Evolutionary conservation across 192 early-diverging fungal species (phyloP).

Genomic region (Coemansia javaensis): DNA sequence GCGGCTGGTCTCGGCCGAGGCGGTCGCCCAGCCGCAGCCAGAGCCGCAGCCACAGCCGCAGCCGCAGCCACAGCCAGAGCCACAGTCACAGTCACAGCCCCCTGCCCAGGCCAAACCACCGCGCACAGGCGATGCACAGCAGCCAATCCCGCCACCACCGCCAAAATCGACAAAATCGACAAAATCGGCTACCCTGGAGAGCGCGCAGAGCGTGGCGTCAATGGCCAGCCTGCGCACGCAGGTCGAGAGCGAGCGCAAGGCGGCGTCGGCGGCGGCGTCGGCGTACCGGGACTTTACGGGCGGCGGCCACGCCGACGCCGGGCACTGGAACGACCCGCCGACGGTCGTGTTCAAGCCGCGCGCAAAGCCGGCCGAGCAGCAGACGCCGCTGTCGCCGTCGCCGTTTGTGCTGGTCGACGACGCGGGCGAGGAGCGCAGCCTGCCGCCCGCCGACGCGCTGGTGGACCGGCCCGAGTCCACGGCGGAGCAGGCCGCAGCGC

Average conservation of each 20-base stretch:
- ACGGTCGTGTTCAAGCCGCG: constrained; percentile 31
- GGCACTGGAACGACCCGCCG: constrained; percentile 55
- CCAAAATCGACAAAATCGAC: constrained; percentile 3
- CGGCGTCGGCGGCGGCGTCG: constrained; percentile 14
- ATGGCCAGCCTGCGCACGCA: constrained; percentile 24
- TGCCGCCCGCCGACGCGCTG: not conserved
- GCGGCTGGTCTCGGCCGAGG: constrained; percentile 2
- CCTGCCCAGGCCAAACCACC: constrained; percentile 1
- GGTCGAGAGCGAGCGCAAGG: constrained; percentile 14
- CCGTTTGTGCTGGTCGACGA: constrained; percentile 28
- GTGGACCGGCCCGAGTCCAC: constrained; percentile 12
- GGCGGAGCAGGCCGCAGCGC: constrained; percentile 1
- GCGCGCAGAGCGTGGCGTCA: constrained; percentile 8
- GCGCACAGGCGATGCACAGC: not conserved
- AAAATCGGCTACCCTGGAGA: not conserved
- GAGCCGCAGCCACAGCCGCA: not conserved
- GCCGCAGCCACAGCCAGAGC: too few relatives aligned
- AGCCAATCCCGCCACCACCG: constrained; percentile 8
- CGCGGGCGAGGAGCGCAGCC: constrained; percentile 4
- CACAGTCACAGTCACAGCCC: not conserved
- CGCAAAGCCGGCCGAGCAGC: constrained; percentile 3
- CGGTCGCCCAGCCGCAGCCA: not conserved
- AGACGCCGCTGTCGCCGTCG: constrained; percentile 6
- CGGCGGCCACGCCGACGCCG: constrained; percentile 33
- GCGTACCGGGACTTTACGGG: constrained; percentile 46